These are phyloP conservation scores for Thraustotheca clavata DNA, from an alignment of 352 stramenopile genomes.

Conservation along the genomic window DNA sequence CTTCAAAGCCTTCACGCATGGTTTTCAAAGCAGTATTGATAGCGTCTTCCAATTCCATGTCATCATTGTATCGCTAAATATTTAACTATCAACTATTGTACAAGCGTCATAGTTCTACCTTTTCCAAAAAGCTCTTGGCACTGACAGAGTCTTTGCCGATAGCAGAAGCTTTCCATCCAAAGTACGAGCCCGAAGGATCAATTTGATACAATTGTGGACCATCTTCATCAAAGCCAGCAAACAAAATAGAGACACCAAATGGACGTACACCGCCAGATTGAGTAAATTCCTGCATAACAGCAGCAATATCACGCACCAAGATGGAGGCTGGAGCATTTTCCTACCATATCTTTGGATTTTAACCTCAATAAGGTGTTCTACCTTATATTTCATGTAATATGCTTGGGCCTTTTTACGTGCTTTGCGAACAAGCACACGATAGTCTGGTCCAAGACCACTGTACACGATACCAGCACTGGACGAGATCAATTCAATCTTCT, in stretches of 20 bases:
- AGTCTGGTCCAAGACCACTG: slow-evolving; percentile 96
- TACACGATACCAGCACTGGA: slow-evolving; percentile 92
- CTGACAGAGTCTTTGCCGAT: slow-evolving; percentile 98
- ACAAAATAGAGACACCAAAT: slow-evolving; percentile 98
- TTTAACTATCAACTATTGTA: not conserved
- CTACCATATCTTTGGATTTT: slow-evolving; percentile 17
- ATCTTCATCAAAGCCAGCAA: slow-evolving; percentile 97
- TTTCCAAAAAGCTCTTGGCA: slow-evolving; percentile 99
- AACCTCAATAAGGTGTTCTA: slow-evolving; percentile 3
- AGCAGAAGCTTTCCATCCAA: slow-evolving; percentile 99
- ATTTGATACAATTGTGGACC: slow-evolving; percentile 97
- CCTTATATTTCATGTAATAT: slow-evolving; percentile 94
- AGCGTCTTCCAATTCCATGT: slow-evolving; percentile 99
- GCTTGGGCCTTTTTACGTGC: slow-evolving; percentile 93
- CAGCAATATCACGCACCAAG: slow-evolving; percentile 94
- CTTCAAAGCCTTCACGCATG: slow-evolving; percentile 98
- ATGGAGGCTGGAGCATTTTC: slow-evolving; percentile 92
- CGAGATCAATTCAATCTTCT: slow-evolving; percentile 95
- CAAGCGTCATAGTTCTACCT: slow-evolving; percentile 39
- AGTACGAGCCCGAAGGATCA: slow-evolving; percentile 97
- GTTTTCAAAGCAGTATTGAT: slow-evolving; percentile 98
- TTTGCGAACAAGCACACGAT: slow-evolving; percentile 96
- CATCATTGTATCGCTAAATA: slow-evolving; percentile 85
- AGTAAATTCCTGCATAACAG: slow-evolving; percentile 99
- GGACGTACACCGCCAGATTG: slow-evolving; percentile 95